A percentile compares a stretch with the other conserved stretches of the same genome.
Conservation (phyloP, 1,139 yeast genomes). For the Taphrina deformans region DNA sequence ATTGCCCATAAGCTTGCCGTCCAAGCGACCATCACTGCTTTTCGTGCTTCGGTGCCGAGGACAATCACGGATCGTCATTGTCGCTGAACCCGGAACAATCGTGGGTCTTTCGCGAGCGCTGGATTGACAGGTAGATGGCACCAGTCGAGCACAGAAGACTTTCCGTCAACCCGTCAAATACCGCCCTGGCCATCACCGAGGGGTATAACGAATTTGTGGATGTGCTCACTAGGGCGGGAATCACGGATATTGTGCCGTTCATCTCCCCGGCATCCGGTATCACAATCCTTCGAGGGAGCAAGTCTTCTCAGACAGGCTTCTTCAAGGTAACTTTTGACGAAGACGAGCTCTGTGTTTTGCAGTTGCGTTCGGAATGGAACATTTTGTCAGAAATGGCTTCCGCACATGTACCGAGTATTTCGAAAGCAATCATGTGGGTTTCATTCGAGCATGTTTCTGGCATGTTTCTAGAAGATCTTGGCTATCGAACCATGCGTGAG, state of each 20-base stretch:
- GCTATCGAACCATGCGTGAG: conserved; percentile 7
- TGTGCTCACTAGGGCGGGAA: neutral
- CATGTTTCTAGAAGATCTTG: neutral
- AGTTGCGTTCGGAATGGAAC: conserved; percentile 12
- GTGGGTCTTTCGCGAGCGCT: too few relatives aligned
- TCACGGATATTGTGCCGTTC: neutral
- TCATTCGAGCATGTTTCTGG: neutral
- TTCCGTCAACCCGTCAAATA: neutral
- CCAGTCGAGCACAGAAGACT: neutral
- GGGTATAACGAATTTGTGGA: neutral
- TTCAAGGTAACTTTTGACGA: neutral
- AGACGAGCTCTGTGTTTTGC: neutral
- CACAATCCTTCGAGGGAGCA: neutral
- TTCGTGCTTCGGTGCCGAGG: too few relatives aligned
- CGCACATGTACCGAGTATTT: neutral
- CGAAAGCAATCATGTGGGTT: neutral
- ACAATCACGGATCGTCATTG: too few relatives aligned
- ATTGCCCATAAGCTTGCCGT: too few relatives aligned
- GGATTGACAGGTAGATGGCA: too few relatives aligned
- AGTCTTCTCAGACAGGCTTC: neutral
- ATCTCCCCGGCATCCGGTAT: neutral
- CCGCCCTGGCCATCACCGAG: neutral
- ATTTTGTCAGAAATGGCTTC: neutral
- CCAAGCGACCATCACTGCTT: too few relatives aligned
- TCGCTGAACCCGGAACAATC: too few relatives aligned